Percentiles rank a stretch among this genome's conserved stretches.
Conservation (phyloP, 345 rosid species). For the Gossypium rotundifolium region DNA sequence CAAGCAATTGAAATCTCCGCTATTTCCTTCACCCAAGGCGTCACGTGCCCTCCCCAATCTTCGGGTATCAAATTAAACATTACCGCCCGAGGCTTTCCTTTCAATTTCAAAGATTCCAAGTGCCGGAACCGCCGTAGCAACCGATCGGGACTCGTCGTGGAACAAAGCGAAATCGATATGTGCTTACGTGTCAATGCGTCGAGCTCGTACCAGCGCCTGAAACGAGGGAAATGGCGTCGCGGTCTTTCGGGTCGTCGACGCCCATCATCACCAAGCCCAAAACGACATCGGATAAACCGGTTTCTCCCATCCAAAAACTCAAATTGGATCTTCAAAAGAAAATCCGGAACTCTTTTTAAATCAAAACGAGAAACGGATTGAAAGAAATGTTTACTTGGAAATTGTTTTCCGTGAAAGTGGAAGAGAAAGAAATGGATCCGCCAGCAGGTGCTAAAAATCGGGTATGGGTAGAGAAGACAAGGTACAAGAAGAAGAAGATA, state of each 20-base stretch:
- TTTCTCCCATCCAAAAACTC: constrained; percentile 30
- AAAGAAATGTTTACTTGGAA: neutral
- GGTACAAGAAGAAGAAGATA: too few relatives aligned
- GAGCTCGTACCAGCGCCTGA: constrained; percentile 61
- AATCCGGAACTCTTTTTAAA: too few relatives aligned
- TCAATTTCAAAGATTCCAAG: constrained; percentile 69
- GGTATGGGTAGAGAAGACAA: neutral
- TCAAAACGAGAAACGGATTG: neutral
- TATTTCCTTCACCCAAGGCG: constrained; percentile 72
- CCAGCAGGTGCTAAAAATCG: neutral
- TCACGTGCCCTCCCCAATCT: constrained; percentile 82
- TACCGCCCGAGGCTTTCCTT: constrained; percentile 88
- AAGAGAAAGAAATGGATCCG: neutral
- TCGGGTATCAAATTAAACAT: constrained; percentile 89
- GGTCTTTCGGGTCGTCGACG: constrained; percentile 59
- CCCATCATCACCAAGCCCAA: constrained; percentile 54
- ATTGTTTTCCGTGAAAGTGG: neutral
- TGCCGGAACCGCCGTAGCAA: constrained; percentile 47
- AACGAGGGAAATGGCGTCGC: constrained; percentile 72
- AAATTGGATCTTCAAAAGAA: neutral
- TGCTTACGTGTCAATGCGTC: constrained; percentile 81
- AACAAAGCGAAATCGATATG: constrained; percentile 73
- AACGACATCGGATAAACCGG: constrained; percentile 47
- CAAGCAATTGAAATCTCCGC: constrained; percentile 39
- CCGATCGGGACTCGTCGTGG: constrained; percentile 65